These are phyloP conservation scores for Sphagnum fallax DNA, from an alignment of 228 moss, liverwort and hornwort genomes.

Conservation along the genomic window DNA sequence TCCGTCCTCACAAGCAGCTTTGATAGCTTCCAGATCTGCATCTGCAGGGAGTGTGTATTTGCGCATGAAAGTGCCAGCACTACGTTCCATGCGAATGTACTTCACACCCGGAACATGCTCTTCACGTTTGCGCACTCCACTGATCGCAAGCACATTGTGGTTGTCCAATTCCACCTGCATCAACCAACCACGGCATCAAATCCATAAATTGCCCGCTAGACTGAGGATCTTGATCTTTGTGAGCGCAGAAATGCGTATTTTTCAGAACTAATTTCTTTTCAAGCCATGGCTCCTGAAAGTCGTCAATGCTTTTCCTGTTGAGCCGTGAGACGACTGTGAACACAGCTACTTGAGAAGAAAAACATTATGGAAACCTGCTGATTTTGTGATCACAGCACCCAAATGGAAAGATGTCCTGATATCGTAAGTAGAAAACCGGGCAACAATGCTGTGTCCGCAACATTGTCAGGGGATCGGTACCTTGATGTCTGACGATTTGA, in stretches of 20 bases:
- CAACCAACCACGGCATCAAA: background rate
- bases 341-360: too few species aligned
- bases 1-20: conserved; percentile 30
- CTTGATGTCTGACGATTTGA: conserved; percentile 21
- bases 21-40: conserved; percentile 30
- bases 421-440: too few species aligned
- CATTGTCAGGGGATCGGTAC: background rate
- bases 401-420: too few species aligned
- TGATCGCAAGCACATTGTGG: conserved; percentile 35
- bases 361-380: too few species aligned
- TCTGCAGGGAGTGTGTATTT: conserved; percentile 30
- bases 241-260: background rate
- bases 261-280: background rate
- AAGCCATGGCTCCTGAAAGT: background rate
- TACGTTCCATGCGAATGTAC: conserved; percentile 28
- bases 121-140: conserved; percentile 26
- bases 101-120: conserved; percentile 15
- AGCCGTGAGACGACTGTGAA: background rate
- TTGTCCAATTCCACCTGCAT: conserved; percentile 41
- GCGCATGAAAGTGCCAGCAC: conserved; percentile 27
- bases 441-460: too few species aligned
- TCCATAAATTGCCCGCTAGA: background rate
- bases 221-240: background rate
- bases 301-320: background rate
- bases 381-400: too few species aligned